Evolutionary conservation across 2,329 filamentous ascomycete species (phyloP), one percentile per base, ranked within the genome.

Genomic region (Nothopassalora personata): DNA sequence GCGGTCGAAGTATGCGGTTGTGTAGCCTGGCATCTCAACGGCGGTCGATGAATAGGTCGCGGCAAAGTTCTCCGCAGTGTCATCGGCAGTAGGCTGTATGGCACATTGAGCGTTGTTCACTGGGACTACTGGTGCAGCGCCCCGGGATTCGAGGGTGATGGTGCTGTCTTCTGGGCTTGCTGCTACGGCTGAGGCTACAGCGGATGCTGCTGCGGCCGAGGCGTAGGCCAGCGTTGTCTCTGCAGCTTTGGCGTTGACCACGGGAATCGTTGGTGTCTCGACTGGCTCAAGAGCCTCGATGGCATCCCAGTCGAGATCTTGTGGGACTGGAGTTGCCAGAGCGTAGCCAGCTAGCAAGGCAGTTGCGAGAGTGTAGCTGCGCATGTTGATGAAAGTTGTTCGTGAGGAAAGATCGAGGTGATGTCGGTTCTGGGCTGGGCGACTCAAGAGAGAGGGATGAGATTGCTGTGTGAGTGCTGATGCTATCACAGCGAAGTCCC

Each of bases 231-330:
- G 31, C 27, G 62, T 62, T 30, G 65, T 64, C 27, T 61, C 56
- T 5, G 58, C 56, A 43, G 62, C 60, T 7, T 36, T 48, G 45
- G 62, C 61, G 33, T 65, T 56, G 54, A 66, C 51, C 27, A 66
- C 59, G 10, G 65, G 57, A 11, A 66, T 65, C 23, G 53, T 49
- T 10, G 64, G 48, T 13, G 56, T 57, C 10, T 58, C 55, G 18
- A 66, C 54, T n/a, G 57, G 39, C 4, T 53, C 51, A 13, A 64
- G 52, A 23, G 56, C 55, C 18, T 61, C 63, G 33, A 67, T 63
- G 10, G 62, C 60, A 46, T 59, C 59, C 51, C 57, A 63, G 55
- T 67, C 65, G 51, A 68, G 56, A 34, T 56, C 64, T 43, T 68
- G 65, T 30, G 66, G 66, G 27, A 62, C 50, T 54, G 63, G 63